These are phyloP conservation scores for Echites panduratus DNA, from an alignment of 257 asterid species.

Conservation along the genomic window DNA sequence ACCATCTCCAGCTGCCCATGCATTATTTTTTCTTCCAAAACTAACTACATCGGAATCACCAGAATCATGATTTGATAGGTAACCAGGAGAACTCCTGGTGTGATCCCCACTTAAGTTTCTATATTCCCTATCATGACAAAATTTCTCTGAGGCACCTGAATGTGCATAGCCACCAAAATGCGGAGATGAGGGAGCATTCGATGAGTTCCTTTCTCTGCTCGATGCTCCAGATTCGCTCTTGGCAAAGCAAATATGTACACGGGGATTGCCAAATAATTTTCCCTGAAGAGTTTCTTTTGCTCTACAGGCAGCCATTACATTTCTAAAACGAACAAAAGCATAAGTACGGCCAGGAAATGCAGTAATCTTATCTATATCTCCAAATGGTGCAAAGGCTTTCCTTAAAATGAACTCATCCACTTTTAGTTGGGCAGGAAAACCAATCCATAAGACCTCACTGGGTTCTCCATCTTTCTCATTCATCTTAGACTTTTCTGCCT, in stretches of 20 bases:
- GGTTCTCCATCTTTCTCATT: constrained; percentile 62
- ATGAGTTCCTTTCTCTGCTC: constrained; percentile 50
- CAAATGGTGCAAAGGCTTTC: constrained; percentile 81
- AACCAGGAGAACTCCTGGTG: constrained; percentile 52
- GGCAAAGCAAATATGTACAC: constrained; percentile 81
- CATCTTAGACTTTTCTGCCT: constrained; percentile 48
- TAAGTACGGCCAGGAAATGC: constrained; percentile 93
- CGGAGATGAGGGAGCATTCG: constrained; percentile 51
- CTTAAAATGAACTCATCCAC: constrained; percentile 77
- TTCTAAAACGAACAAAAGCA: constrained; percentile 82
- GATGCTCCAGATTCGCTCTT: constrained; percentile 61
- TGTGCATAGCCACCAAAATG: constrained; percentile 39
- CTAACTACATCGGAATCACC: constrained; percentile 29
- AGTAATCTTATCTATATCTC: constrained; percentile 80
- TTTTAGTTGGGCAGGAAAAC: constrained; percentile 82
- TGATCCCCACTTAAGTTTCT: constrained; percentile 39
- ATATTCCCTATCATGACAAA: constrained; percentile 42
- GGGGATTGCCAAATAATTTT: constrained; percentile 82
- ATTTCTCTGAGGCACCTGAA: constrained; percentile 39
- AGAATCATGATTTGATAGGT: constrained; percentile 39
- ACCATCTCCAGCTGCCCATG: constrained; percentile 43
- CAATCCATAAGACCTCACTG: constrained; percentile 90
- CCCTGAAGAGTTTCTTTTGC: constrained; percentile 91
- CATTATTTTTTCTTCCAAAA: constrained; percentile 35
- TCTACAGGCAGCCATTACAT: constrained; percentile 56